Percentiles rank a stretch among this genome's conserved stretches.
Conservation (phyloP, 2,329 filamentous ascomycete species). For the Coniochaeta sp. region DNA sequence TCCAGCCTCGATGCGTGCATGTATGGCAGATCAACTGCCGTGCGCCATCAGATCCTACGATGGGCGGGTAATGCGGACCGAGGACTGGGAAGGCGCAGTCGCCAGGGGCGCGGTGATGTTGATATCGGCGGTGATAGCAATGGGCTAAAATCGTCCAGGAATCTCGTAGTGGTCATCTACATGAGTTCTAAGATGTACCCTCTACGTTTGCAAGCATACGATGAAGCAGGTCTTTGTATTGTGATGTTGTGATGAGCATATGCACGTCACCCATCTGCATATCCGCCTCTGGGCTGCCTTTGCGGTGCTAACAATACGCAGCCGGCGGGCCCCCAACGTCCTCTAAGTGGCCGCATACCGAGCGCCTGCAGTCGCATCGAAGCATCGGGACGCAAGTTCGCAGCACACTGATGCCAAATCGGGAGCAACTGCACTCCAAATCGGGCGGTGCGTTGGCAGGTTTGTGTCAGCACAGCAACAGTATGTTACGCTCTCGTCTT, state of each 20-base stretch:
- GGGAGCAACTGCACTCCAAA: background rate
- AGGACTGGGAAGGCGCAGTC: background rate
- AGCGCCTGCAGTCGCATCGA: background rate
- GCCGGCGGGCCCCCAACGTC: background rate
- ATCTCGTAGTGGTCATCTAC: background rate
- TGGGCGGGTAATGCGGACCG: background rate
- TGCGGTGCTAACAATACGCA: background rate
- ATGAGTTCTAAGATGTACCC: background rate
- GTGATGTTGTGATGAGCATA: background rate
- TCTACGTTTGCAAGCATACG: background rate
- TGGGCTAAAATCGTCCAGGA: background rate
- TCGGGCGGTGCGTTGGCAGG: background rate
- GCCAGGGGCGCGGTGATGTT: background rate
- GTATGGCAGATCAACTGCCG: background rate
- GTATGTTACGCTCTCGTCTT: background rate
- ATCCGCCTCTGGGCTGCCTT: background rate
- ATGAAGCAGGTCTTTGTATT: background rate
- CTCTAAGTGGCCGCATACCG: background rate
- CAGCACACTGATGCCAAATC: background rate
- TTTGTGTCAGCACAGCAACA: background rate
- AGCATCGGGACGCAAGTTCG: background rate
- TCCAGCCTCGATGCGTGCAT: background rate
- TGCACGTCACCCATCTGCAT: background rate
- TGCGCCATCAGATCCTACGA: background rate
- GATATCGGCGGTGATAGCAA: background rate